A percentile compares a stretch with the other conserved stretches of the same genome.
Conservation (phyloP, 2,329 filamentous ascomycete species). For the Alternaria novae-zelandiae region DNA sequence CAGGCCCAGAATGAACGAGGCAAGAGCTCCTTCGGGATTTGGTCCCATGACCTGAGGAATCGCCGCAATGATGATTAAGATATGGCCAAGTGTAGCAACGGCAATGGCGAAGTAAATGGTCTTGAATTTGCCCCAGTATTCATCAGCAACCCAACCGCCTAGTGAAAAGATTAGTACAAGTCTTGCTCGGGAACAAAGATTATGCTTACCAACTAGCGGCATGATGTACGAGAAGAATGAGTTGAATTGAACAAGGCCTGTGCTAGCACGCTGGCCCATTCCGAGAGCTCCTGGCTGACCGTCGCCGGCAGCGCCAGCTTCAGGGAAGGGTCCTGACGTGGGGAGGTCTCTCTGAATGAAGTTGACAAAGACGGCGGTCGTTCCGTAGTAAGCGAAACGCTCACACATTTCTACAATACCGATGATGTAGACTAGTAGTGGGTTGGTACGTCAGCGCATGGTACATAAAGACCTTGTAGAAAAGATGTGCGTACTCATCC, state of each 20-base stretch:
- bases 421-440: conserved; percentile 29
- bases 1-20: conserved; percentile 57
- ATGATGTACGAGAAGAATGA: conserved; percentile 31
- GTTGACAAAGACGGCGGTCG: conserved; percentile 35
- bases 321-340: conserved; percentile 56
- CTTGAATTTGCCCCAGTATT: conserved; percentile 65
- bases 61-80: conserved; percentile 60
- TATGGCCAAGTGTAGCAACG: conserved; percentile 63
- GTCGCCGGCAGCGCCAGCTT: conserved; percentile 51
- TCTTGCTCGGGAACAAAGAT: neutral
- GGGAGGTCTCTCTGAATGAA: conserved; percentile 53
- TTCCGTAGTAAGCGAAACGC: conserved; percentile 41
- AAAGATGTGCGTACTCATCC: conserved; percentile 21
- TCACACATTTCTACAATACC: conserved; percentile 41
- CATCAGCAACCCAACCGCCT: conserved; percentile 64
- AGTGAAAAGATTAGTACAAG: conserved; percentile 52
- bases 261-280: conserved; percentile 35
- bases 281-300: conserved; percentile 38
- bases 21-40: conserved; percentile 49
- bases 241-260: conserved; percentile 32
- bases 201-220: conserved; percentile 31
- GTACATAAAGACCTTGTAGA: neutral
- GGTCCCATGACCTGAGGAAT: conserved; percentile 53
- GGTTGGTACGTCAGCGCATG: neutral
- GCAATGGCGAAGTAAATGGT: conserved; percentile 62